Evolutionary conservation across 257 asterid species (phyloP).

Genomic region (Cinchona pubescens): DNA sequence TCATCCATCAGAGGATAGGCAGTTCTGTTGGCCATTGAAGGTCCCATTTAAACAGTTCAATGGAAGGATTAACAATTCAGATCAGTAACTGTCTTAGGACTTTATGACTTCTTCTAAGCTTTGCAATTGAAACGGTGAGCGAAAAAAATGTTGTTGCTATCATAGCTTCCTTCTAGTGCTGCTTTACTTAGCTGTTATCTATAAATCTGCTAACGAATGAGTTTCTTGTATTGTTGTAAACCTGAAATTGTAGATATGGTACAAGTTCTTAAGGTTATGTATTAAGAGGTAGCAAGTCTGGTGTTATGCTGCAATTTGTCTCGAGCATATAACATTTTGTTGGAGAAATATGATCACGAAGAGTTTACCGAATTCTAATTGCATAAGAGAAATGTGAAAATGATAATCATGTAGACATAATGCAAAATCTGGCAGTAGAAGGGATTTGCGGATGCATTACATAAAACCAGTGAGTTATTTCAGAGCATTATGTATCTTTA

Average conservation of each 20-base stretch:
- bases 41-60: conserved; percentile 22
- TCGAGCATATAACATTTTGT: neutral
- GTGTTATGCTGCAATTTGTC: neutral
- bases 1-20: conserved; percentile 25
- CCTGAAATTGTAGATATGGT: conserved; percentile 5
- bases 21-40: conserved; percentile 25
- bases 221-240: conserved; percentile 4
- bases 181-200: neutral
- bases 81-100: conserved; percentile 16
- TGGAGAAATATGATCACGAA: neutral
- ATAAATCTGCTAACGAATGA: neutral
- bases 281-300: neutral
- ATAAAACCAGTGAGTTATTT: neutral
- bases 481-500: neutral
- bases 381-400: neutral
- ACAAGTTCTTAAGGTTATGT: neutral
- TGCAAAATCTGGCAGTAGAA: neutral
- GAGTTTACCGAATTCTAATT: neutral
- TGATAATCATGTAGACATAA: neutral
- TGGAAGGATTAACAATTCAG: conserved; percentile 22
- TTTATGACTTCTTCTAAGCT: neutral
- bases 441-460: neutral
- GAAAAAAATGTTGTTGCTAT: neutral
- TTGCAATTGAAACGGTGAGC: neutral
- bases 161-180: neutral